Base-by-base conservation (phyloP, 768 basidiomycete genomes). In the Gloeostereum incarnatum region DNA sequence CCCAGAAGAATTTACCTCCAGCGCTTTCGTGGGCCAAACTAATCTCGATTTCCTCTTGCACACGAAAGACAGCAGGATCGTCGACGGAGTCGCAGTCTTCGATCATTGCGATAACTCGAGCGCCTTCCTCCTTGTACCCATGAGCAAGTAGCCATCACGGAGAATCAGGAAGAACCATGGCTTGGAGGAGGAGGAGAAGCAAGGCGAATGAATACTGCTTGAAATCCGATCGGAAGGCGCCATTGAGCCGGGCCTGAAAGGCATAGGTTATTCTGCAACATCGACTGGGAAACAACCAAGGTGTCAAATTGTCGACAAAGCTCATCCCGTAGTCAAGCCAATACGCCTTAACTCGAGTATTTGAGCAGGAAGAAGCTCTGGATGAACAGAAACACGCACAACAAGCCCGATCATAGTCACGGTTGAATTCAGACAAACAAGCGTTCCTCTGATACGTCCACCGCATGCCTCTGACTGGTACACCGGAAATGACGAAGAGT, bases 311-410 rank as follows among this genome's bases (percentile, higher is more conserved):
- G 26, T 49, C 40, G 11, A 61, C 56, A 35, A 58, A 63, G 22
- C 59, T 63, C 45, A 66, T 49, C 5, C 63, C 63, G 32, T 63
- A 66, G 46, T 65, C 61, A 11, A 66, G 44, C 63, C 62, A 63
- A 38, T 64, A 63, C 13, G 62, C 58, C 57, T 61, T 6, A 13
- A 3, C 5, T 22, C 32, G 26, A 40, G 9, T 21, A 8, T n/a
- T 29, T 29, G 9, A 29, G n/a, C 26, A 29, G 26, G n/a, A n/a
- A n/a, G n/a, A 23, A 30, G 25, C 1, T 14, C n/a, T 8, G 8
- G 25, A 8, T 7, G 17, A 3, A 25, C 17, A 16, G 40, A 13
- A 8, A 11, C 9, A 50, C 57, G 39, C 22, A 61, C 63, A 21
- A 65, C 60, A 24, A 65, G 54, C 2, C 63, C 62, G 16, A 63